Evolutionary conservation across 257 asterid genomes (phyloP).

Genomic region (Fraxinus anomala): DNA sequence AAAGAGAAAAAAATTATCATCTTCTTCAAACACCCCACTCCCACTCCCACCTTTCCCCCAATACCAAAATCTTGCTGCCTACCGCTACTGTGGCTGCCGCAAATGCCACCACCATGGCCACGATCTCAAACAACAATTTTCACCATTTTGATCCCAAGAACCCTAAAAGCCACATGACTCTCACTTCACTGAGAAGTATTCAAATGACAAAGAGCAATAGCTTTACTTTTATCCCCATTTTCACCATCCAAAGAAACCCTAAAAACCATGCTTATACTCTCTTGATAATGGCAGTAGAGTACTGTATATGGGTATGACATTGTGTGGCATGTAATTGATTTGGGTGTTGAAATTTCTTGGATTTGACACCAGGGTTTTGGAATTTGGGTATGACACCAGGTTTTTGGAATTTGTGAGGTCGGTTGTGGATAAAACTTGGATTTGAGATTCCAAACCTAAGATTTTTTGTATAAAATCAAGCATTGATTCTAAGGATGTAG

Average conservation of each 20-base stretch:
- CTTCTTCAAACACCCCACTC: no score
- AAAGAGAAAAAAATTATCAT: no score
- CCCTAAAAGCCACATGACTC: constrained; percentile 56
- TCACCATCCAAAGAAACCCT: constrained; percentile 49
- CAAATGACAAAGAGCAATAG: constrained; percentile 82
- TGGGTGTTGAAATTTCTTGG: constrained; percentile 40
- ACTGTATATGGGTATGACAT: constrained; percentile 74
- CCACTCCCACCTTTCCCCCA: no score
- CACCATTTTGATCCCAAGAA: constrained; percentile 46
- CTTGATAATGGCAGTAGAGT: constrained; percentile 66
- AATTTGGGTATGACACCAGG: constrained; percentile 7
- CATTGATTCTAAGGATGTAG: no score
- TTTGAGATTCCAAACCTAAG: no score
- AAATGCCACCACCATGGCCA: no score
- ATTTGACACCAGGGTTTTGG: constrained; percentile 21
- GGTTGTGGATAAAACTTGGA: not conserved
- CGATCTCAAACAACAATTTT: no score
- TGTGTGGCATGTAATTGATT: constrained; percentile 66
- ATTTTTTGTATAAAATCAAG: no score
- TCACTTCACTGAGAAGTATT: constrained; percentile 80
- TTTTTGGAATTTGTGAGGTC: constrained; percentile 33
- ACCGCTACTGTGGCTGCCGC: no score
- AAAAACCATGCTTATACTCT: constrained; percentile 51
- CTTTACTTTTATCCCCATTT: constrained; percentile 57
- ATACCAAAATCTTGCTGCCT: no score